Evolutionary conservation across 225 moss, liverwort and hornwort genomes (phyloP).

Genomic region (Sphagnum contortum): DNA sequence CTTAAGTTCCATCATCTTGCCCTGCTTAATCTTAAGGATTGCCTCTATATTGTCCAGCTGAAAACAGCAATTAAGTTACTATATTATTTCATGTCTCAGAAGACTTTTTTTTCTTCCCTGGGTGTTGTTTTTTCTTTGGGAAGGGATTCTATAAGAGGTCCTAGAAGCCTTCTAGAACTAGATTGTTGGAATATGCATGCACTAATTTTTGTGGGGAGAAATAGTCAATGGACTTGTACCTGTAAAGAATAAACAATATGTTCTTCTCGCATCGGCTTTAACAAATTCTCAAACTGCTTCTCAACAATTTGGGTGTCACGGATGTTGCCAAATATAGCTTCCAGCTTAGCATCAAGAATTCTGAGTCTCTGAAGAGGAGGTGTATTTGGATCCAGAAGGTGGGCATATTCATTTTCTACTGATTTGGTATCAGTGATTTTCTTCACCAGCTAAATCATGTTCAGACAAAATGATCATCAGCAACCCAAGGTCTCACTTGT

Average conservation of each 20-base stretch:
- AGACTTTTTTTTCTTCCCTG: no score
- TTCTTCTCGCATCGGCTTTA: constrained; percentile 52
- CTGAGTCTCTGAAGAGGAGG: constrained; percentile 28
- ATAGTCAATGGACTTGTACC: constrained; percentile 6
- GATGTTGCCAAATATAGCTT: constrained; percentile 13
- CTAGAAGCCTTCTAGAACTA: neutral
- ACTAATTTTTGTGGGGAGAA: neutral
- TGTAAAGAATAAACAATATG: constrained; percentile 29
- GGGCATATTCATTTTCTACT: constrained; percentile 23
- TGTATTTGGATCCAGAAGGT: constrained; percentile 42
- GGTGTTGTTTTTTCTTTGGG: no score
- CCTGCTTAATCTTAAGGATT: constrained; percentile 17
- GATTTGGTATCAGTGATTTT: constrained; percentile 37
- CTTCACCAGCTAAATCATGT: constrained; percentile 20
- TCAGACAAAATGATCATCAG: neutral
- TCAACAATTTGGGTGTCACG: constrained; percentile 31
- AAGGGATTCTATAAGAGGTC: neutral
- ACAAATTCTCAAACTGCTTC: constrained; percentile 20
- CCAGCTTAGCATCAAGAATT: constrained; percentile 19
- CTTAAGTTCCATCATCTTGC: constrained; percentile 25
- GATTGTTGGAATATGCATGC: neutral
- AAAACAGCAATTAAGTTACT: neutral
- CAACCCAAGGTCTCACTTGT: no score
- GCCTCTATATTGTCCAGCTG: constrained; percentile 33
- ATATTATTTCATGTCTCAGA: no score